phyloP scores from a whole-genome alignment of 2,329 filamentous ascomycete species.

The Trichoderma sp. region DNA sequence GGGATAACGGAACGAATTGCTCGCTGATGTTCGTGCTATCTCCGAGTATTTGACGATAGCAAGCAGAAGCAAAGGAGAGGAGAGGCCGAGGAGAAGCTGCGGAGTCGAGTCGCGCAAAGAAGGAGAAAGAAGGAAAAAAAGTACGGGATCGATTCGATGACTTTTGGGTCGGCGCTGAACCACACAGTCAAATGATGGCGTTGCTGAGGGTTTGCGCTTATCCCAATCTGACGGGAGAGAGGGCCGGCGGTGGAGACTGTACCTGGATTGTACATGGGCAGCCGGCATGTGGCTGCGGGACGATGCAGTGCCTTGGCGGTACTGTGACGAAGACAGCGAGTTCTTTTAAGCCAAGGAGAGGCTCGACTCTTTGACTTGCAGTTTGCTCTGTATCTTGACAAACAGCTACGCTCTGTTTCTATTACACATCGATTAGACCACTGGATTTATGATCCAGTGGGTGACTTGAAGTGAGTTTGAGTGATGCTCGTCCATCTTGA shows the following conservation, averaged over 20 bases:
- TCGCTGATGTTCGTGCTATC: neutral
- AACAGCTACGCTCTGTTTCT: neutral
- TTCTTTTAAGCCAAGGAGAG: neutral
- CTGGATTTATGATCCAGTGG: neutral
- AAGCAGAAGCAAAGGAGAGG: neutral
- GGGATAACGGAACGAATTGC: no score
- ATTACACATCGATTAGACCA: neutral
- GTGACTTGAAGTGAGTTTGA: neutral
- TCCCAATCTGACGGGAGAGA: constrained; percentile 16
- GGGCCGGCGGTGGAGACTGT: constrained; percentile 20
- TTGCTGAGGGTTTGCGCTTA: constrained; percentile 19
- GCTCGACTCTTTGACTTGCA: neutral
- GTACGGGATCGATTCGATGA: neutral
- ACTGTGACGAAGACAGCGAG: constrained; percentile 10
- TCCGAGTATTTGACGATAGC: neutral
- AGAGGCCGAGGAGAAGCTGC: neutral
- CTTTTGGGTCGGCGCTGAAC: constrained; percentile 16
- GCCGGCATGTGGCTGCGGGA: constrained; percentile 9
- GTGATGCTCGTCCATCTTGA: no score
- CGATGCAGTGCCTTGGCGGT: constrained; percentile 6
- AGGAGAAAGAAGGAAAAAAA: neutral
- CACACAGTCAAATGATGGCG: constrained; percentile 21
- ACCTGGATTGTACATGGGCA: constrained; percentile 12
- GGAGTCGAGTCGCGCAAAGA: neutral
- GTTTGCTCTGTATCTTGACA: no score